Evolutionary conservation across 1,139 yeast genomes (phyloP).

Genomic region (Pichia sp.): DNA sequence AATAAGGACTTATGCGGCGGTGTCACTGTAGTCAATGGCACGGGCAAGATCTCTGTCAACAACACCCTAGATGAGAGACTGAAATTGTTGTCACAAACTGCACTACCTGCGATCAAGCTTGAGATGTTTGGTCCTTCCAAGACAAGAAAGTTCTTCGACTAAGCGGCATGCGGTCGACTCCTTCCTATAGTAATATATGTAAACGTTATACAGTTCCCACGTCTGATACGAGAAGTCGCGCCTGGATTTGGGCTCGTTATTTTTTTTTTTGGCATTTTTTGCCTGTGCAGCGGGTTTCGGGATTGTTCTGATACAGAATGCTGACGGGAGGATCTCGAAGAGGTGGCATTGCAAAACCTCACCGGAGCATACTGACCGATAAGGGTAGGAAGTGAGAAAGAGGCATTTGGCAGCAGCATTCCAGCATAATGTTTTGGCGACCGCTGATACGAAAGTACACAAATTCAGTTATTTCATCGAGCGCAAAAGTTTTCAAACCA

Average conservation of each 20-base stretch:
- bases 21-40: conserved; percentile 57
- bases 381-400: no score
- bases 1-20: conserved; percentile 76
- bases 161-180: conserved; percentile 15
- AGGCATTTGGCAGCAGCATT: no score
- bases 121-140: conserved; percentile 85
- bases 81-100: conserved; percentile 69
- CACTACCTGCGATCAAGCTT: conserved; percentile 87
- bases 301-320: no score
- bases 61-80: conserved; percentile 94
- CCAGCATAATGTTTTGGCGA: background rate
- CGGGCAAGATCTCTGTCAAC: conserved; percentile 81
- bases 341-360: no score
- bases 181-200: background rate
- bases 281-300: no score
- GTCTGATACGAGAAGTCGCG: no score
- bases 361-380: no score
- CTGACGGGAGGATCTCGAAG: no score
- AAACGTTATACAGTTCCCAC: no score
- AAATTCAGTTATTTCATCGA: conserved; percentile 3
- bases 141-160: conserved; percentile 87
- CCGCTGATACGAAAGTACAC: conserved; percentile 3
- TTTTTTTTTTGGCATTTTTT: no score
- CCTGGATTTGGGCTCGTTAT: no score
- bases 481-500: conserved; percentile 12